A percentile compares a stretch with the other conserved stretches of the same genome.
These are phyloP conservation scores for Triglochin maritima DNA, from an alignment of 106 monocot species.

Conservation along the genomic window DNA sequence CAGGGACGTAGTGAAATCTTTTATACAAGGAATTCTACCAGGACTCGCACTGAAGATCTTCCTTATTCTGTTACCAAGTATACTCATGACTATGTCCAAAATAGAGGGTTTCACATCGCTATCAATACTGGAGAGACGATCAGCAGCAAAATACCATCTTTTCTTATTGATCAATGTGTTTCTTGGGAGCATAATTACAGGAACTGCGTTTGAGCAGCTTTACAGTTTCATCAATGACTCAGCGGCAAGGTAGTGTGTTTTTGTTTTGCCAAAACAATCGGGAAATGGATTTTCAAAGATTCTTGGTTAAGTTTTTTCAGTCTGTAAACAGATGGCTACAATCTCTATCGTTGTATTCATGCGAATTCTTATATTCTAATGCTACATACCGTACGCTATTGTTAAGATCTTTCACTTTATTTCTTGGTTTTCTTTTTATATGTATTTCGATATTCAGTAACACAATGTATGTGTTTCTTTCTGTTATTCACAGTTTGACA, in stretches of 20 bases:
- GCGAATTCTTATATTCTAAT: no score
- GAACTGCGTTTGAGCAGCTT: slow-evolving; percentile 88
- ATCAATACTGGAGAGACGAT: slow-evolving; percentile 67
- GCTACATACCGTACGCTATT: no score
- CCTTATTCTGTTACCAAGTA: slow-evolving; percentile 64
- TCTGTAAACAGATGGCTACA: no score
- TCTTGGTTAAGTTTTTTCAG: no score
- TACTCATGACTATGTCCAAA: slow-evolving; percentile 88
- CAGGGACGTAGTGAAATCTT: slow-evolving; percentile 61
- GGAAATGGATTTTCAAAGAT: background rate
- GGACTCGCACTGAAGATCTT: slow-evolving; percentile 84
- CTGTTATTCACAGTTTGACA: no score
- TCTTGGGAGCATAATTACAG: slow-evolving; percentile 79
- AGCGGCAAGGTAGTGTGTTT: slow-evolving; percentile 49
- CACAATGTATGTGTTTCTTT: no score
- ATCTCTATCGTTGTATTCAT: no score
- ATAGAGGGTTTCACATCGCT: slow-evolving; percentile 69
- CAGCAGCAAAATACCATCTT: slow-evolving; percentile 78
- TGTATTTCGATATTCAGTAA: no score
- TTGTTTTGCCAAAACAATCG: background rate
- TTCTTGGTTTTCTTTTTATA: no score
- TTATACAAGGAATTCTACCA: slow-evolving; percentile 90
- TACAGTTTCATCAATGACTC: slow-evolving; percentile 59
- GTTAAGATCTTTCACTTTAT: no score
- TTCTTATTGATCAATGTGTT: slow-evolving; percentile 85